Evolutionary conservation across 2,329 filamentous ascomycete species (phyloP), one percentile per base, ranked within the genome.

Genomic region (Trichophyton mentagrophytes): DNA sequence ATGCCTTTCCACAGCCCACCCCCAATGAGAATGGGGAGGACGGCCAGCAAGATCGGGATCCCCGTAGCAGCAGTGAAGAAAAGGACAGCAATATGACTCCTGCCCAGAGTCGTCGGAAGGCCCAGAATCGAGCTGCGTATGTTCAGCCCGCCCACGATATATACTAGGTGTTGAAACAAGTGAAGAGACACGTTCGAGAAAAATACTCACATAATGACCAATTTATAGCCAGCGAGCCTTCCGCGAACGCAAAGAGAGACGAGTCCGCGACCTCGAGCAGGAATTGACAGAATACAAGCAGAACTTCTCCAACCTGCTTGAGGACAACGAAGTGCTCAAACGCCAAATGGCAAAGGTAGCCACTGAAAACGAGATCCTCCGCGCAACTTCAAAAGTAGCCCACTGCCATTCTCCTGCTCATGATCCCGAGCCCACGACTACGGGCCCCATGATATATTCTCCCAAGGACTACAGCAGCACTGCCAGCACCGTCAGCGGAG

Each of bases 351-450:
- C 93, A 66, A 88, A 88, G 69, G 84, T 89, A 59, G 86, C 85
- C 63, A 96, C 90, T 7, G 91, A 97, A 72, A 96, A 96, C 72
- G 89, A 96, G 74, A 91, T 96, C 60, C 78, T 97, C 40, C 87
- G 90, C 55, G 90, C 90, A 4, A 95, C 90, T 1, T 85, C 86
- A 5, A 77, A 65, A 64, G 70, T 68, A 64, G 65, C 71, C 76
- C 65, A 73, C 77, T 64, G 63, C 70, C 67, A 61, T 25, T 27
- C 36, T 22, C 49, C 56, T 27, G 55, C 46, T 20, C 53, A 61
- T 36, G 65, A 62, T 36, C 62, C 66, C 3, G 69, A 72, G 22
- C 78, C 80, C 11, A 75, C 77, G 8, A 80, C 81, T 3, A 84
- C 85, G 0, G 88, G 87, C 0, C 87, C 87, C 0, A 80, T 89